phyloP scores from a whole-genome alignment of 176 grass and related monocot genomes.

The Microstegium vimineum region DNA sequence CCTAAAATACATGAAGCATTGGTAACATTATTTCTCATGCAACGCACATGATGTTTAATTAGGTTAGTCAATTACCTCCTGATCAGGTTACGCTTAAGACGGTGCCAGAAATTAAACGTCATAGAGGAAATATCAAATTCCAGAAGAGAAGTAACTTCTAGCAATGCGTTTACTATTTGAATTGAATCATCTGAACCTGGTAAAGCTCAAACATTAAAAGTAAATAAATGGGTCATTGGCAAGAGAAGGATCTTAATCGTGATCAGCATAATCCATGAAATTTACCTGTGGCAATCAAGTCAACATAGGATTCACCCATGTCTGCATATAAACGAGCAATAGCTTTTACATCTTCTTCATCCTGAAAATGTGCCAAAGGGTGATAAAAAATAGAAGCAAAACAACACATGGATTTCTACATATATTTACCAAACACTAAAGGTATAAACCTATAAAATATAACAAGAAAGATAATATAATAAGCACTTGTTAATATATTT shows the following conservation, averaged over 20 bases:
- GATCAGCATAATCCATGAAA: conserved; percentile 23
- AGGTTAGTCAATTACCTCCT: conserved; percentile 51
- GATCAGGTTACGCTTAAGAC: conserved; percentile 63
- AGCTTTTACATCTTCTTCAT: conserved; percentile 99
- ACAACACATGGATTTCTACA: background rate
- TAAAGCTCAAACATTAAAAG: conserved; percentile 23
- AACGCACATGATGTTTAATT: conserved; percentile 1
- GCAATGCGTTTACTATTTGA: conserved; percentile 87
- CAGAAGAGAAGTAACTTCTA: conserved; percentile 85
- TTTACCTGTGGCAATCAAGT: conserved; percentile 92
- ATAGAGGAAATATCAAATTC: conserved; percentile 99
- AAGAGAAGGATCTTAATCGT: conserved; percentile 3
- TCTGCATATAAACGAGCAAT: conserved; percentile 97
- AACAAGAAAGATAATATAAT: background rate
- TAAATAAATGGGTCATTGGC: background rate
- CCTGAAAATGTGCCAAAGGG: conserved; percentile 44
- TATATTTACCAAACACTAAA: background rate
- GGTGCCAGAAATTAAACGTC: conserved; percentile 99
- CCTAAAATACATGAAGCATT: conserved; percentile 47
- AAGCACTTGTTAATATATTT: conserved; percentile 5
- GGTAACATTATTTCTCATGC: conserved; percentile 14
- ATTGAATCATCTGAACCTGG: conserved; percentile 88
- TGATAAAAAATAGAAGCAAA: background rate
- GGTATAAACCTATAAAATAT: background rate
- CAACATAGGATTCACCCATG: conserved; percentile 99